Percentiles rank a stretch among this genome's conserved stretches.
These are phyloP conservation scores for Talaromyces proteolyticus DNA, from an alignment of 495 filamentous ascomycete genomes.

Conservation along the genomic window DNA sequence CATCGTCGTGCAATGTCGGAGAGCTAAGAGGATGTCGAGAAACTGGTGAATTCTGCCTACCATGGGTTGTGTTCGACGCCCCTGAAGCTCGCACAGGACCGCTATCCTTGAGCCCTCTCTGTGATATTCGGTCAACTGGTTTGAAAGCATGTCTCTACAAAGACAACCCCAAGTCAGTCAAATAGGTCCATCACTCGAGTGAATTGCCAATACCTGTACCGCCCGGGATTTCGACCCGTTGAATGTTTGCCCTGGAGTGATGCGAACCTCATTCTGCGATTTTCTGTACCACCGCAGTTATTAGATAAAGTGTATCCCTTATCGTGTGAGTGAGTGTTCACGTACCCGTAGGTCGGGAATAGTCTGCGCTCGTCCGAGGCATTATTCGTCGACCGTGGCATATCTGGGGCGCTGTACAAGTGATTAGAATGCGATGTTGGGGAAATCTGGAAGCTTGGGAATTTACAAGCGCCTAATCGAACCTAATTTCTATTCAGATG, in stretches of 20 bases:
- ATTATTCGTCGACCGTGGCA: neutral
- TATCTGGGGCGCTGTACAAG: too few relatives aligned
- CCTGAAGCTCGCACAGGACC: constrained; percentile 31
- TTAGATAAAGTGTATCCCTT: neutral
- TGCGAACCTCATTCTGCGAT: constrained; percentile 15
- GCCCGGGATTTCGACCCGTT: constrained; percentile 4
- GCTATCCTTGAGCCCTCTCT: constrained; percentile 21
- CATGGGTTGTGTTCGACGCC: constrained; percentile 2
- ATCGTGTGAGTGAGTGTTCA: neutral
- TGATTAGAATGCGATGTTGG: neutral
- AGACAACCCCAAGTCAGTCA: neutral
- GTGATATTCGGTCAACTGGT: constrained; percentile 24
- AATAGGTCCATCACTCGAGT: neutral
- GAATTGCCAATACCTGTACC: constrained; percentile 5
- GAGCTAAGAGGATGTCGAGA: constrained; percentile 3
- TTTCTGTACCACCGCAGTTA: constrained; percentile 1
- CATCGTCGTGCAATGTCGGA: constrained; percentile 11
- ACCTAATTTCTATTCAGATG: neutral
- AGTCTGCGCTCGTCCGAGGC: constrained; percentile 15
- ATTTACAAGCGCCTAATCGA: neutral
- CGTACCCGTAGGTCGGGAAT: constrained; percentile 12
- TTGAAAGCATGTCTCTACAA: constrained; percentile 9
- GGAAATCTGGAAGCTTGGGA: neutral
- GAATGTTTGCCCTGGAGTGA: constrained; percentile 16
- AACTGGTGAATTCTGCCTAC: neutral